These are phyloP conservation scores for Curvularia lunata DNA, from an alignment of 2,329 filamentous ascomycete species.

Conservation along the genomic window DNA sequence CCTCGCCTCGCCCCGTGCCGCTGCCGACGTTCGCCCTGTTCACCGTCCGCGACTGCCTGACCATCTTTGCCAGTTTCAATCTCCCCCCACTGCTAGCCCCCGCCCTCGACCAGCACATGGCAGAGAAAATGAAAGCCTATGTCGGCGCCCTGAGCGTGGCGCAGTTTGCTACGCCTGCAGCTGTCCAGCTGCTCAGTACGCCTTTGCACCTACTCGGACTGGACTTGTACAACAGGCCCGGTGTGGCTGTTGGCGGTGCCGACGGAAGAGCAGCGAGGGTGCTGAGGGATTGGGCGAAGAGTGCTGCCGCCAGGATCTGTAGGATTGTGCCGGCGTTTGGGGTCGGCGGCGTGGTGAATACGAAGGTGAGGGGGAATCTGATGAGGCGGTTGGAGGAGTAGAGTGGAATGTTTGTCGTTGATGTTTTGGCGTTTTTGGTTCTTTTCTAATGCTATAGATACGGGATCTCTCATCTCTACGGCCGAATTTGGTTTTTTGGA, in stretches of 20 bases:
- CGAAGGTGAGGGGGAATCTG: constrained; percentile 68
- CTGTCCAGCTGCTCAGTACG: constrained; percentile 79
- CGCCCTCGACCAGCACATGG: constrained; percentile 55
- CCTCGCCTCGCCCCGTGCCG: constrained; percentile 63
- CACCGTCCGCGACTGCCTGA: constrained; percentile 81
- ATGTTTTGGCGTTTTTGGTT: not conserved
- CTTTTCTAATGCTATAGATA: not conserved
- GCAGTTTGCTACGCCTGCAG: constrained; percentile 81
- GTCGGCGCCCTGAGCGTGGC: constrained; percentile 61
- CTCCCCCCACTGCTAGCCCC: constrained; percentile 81
- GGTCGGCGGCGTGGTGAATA: constrained; percentile 85
- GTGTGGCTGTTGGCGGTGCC: constrained; percentile 56
- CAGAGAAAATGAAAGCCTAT: constrained; percentile 59
- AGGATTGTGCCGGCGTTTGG: constrained; percentile 90
- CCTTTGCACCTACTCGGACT: constrained; percentile 84
- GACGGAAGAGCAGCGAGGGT: constrained; percentile 70
- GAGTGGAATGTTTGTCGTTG: not conserved
- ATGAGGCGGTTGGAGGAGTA: constrained; percentile 60
- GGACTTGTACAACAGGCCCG: constrained; percentile 80
- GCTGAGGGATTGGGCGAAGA: constrained; percentile 76
- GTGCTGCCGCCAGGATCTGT: constrained; percentile 76
- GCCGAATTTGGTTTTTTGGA: not conserved
- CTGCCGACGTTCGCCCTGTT: constrained; percentile 78
- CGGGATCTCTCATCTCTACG: not conserved
- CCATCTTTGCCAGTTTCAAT: constrained; percentile 93